Evolutionary conservation across 2,329 filamentous ascomycete genomes (phyloP).

Genomic region (Nothomitra cinnamomea): DNA sequence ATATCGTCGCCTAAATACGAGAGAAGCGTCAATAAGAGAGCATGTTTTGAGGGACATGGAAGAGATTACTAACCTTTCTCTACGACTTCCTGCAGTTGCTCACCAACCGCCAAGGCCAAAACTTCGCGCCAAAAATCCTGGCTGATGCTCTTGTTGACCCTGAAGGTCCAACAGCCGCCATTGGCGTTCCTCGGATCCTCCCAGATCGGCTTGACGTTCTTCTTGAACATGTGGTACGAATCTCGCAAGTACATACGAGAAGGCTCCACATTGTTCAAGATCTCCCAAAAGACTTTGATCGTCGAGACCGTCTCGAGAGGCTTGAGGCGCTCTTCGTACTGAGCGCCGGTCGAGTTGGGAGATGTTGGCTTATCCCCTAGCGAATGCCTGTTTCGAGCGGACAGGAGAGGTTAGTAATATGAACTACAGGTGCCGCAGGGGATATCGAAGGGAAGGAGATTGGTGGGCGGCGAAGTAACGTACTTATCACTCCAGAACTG

Average conservation of each 20-base stretch:
- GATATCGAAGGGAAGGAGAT: not conserved
- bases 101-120: conserved; percentile 66
- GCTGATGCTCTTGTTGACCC: conserved; percentile 57
- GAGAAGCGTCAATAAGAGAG: conserved; percentile 2
- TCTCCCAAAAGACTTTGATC: conserved; percentile 31
- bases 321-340: conserved; percentile 1
- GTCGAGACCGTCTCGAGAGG: conserved; percentile 1
- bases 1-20: conserved; percentile 56
- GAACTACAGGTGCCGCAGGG: too few relatives aligned
- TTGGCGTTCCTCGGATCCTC: conserved; percentile 74
- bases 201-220: conserved; percentile 52
- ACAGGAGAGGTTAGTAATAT: not conserved
- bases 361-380: not conserved
- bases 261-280: conserved; percentile 21
- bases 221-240: conserved; percentile 13
- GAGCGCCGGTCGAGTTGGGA: too few relatives aligned
- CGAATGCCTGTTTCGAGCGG: not conserved
- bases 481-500: conserved; percentile 34
- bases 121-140: conserved; percentile 69
- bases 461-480: conserved; percentile 12
- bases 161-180: conserved; percentile 85
- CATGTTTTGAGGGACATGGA: too few relatives aligned
- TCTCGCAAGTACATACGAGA: conserved; percentile 15
- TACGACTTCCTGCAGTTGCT: conserved; percentile 58
- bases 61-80: conserved; percentile 40